Evolutionary conservation across 1,284 basidiomycete species (phyloP).

Genomic region (Fomitiporia mediterranea): DNA sequence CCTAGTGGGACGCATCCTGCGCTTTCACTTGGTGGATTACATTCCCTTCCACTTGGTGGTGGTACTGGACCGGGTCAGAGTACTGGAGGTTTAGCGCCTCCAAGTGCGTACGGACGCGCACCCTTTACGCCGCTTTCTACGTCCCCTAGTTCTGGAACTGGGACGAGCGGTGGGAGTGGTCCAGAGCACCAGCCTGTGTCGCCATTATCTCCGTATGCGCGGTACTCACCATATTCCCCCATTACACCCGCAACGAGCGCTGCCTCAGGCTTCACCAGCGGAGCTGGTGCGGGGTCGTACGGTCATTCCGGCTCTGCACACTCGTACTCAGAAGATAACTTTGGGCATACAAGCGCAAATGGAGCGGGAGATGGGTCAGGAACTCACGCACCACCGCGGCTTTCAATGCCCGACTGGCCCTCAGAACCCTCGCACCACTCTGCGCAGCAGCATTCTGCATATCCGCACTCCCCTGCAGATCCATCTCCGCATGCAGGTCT

Average conservation of each 20-base stretch:
- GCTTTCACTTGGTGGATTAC: not conserved
- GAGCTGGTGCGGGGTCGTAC: not conserved
- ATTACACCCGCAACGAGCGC: conserved; percentile 7
- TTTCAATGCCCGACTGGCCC: conserved; percentile 5
- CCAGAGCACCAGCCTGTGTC: conserved; percentile 1
- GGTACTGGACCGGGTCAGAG: not conserved
- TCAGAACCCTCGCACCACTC: not conserved
- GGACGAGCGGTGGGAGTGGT: not conserved
- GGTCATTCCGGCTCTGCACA: not conserved
- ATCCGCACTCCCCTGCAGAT: conserved; percentile 10
- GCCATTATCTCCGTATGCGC: conserved; percentile 7
- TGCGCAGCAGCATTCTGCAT: conserved; percentile 2
- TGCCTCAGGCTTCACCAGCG: not conserved
- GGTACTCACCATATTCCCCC: conserved; percentile 1
- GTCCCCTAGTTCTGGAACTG: not conserved
- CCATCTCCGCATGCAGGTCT: conserved; percentile 1
- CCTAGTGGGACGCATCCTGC: conserved; percentile 6
- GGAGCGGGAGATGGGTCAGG: not conserved
- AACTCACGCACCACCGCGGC: not conserved
- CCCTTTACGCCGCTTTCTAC: conserved; percentile 7
- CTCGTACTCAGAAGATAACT: not conserved
- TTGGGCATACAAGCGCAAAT: not conserved
- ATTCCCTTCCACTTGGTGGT: not conserved
- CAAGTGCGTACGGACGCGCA: not conserved
- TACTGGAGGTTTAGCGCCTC: not conserved